Percentiles rank a stretch among this genome's conserved stretches.
Evolutionary conservation across 257 asterid genomes (phyloP).

Genomic region (Solanum corneliomulleri): DNA sequence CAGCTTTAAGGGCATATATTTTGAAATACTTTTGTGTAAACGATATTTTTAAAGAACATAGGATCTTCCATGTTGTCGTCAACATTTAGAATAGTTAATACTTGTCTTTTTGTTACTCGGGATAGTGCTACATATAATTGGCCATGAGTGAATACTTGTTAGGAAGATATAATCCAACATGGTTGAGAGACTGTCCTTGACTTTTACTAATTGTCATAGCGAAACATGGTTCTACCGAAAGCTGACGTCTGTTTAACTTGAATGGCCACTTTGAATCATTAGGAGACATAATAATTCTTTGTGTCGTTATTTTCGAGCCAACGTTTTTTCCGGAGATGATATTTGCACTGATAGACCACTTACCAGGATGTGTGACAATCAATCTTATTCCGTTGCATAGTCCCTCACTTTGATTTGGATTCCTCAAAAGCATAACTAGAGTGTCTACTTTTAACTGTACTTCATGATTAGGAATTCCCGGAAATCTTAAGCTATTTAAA

Average conservation of each 20-base stretch:
- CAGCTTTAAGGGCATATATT: too few relatives aligned
- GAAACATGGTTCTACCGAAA: not conserved
- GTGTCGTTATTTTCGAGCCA: not conserved
- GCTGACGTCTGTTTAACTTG: not conserved
- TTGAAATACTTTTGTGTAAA: too few relatives aligned
- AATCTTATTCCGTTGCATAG: not conserved
- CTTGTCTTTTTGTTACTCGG: too few relatives aligned
- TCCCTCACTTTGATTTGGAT: not conserved
- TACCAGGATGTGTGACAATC: not conserved
- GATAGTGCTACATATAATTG: not conserved
- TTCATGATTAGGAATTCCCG: not conserved
- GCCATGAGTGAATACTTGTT: not conserved
- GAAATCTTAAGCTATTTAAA: not conserved
- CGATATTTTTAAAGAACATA: too few relatives aligned
- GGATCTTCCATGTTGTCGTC: too few relatives aligned
- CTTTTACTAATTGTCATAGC: not conserved
- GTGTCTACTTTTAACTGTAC: not conserved
- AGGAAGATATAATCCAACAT: not conserved
- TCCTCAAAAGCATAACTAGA: too few relatives aligned
- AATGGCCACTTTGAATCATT: not conserved
- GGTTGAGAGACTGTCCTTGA: not conserved
- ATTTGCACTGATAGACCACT: too few relatives aligned
- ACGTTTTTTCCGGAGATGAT: too few relatives aligned
- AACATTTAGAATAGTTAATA: too few relatives aligned
- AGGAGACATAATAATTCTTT: not conserved